These are phyloP conservation scores for Sphagnum contortum DNA, from an alignment of 225 moss, liverwort and hornwort species.

Conservation along the genomic window DNA sequence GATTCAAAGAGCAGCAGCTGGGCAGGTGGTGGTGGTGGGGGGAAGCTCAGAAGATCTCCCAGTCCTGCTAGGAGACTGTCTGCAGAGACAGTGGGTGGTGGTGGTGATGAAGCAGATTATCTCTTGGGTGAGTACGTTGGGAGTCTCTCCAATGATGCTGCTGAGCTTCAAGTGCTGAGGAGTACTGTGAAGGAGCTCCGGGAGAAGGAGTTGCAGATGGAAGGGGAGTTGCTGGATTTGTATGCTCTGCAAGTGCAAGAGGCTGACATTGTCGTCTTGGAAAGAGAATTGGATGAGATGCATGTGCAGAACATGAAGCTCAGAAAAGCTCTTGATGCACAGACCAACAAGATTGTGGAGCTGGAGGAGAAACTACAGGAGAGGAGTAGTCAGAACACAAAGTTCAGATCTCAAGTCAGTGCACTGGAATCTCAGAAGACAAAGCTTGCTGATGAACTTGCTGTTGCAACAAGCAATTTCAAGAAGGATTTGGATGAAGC, in stretches of 20 bases:
- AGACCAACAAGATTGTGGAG: conserved; percentile 38
- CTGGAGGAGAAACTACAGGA: conserved; percentile 59
- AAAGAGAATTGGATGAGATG: conserved; percentile 54
- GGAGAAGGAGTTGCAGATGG: conserved; percentile 64
- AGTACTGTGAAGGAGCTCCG: conserved; percentile 55
- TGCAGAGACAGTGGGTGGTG: conserved; percentile 34
- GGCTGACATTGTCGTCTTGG: conserved; percentile 44
- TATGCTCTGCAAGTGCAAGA: conserved; percentile 52
- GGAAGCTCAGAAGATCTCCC: conserved; percentile 18
- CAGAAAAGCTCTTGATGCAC: conserved; percentile 16
- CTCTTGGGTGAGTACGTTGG: conserved; percentile 73
- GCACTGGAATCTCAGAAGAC: conserved; percentile 35
- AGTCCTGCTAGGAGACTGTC: conserved; percentile 35
- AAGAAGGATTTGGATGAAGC: conserved; percentile 70
- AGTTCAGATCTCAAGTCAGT: conserved; percentile 34
- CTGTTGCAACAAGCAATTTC: conserved; percentile 22
- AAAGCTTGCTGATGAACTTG: conserved; percentile 26
- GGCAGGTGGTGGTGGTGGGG: conserved; percentile 12
- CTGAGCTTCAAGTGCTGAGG: conserved; percentile 67
- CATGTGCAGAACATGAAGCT: conserved; percentile 16
- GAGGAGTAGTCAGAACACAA: conserved; percentile 23
- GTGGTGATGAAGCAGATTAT: conserved; percentile 36
- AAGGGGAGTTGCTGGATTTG: conserved; percentile 57
- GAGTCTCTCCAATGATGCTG: conserved; percentile 59
- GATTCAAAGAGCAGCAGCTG: neutral